Evolutionary conservation across 1,139 yeast genomes (phyloP), one percentile per base, ranked within the genome.

Genomic region (Diutina rugosa): DNA sequence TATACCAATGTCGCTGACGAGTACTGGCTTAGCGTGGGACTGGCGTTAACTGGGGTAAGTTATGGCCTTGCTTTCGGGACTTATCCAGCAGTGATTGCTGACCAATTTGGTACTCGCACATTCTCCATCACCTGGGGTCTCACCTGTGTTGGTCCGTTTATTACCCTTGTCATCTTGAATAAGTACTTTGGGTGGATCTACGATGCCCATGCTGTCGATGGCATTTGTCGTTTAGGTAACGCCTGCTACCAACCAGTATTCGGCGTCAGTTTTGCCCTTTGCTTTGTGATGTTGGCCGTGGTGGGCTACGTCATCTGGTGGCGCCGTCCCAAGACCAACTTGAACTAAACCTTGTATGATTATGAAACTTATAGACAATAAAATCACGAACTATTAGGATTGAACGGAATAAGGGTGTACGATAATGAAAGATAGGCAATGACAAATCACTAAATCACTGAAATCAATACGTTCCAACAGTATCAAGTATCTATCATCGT

Each of bases 61-160:
- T 90, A 88, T 69, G 97, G 97, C 0, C 77, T 86, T 56, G 74
- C 85, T 56, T 89, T 86, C 67, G 93, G 96, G 0, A 78, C 90
- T 6, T 87, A 82, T 66, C 96, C 96, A 0, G 86, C 93, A 1
- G 81, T 88, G 29, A 74, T 87, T 35, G 84, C 93, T 1, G 96
- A 90, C 62, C 72, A 82, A 14, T 89, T 88, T 70, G 91, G 91
- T 30, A 79, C 89, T 64, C 74, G 73, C 18, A 78, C 83, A 47
- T 88, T 87, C 66, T 84, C 90, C 56, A 85, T 90, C 48, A 79
- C 88, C 49, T 90, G 96, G 96, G 95, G 96, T 0, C 65, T 84
- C 35, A 67, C 79, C 56, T 69, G 80, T 63, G 71, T 77, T 0
- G 79, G 79, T 1, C 78, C 79, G 2, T 62, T 74, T 52, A 56